These are phyloP conservation scores for Yamadazyma siamensis DNA, from an alignment of 1,139 yeast genomes.

Conservation along the genomic window DNA sequence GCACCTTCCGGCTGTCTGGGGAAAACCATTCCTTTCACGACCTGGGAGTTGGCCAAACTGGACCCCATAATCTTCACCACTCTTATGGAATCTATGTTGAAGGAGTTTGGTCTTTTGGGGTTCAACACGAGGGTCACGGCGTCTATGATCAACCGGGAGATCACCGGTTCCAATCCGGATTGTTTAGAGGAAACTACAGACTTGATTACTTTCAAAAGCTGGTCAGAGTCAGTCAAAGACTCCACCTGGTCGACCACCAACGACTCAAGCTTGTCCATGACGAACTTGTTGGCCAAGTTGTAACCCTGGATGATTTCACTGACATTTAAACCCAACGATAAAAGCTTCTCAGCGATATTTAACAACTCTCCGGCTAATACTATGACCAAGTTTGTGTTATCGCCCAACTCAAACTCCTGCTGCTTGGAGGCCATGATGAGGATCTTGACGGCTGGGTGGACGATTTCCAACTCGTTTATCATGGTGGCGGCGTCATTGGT, in stretches of 20 bases:
- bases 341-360: conserved; percentile 76
- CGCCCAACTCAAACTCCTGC: conserved; percentile 81
- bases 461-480: conserved; percentile 87
- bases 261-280: conserved; percentile 63
- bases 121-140: conserved; percentile 75
- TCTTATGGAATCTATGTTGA: conserved; percentile 89
- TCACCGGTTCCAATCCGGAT: conserved; percentile 78
- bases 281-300: conserved; percentile 75
- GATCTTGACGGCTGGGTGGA: conserved; percentile 95
- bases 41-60: conserved; percentile 67
- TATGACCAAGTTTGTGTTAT: conserved; percentile 46
- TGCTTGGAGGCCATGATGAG: conserved; percentile 96
- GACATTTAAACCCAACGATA: conserved; percentile 83
- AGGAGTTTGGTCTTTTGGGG: conserved; percentile 58
- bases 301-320: conserved; percentile 90
- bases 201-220: conserved; percentile 70
- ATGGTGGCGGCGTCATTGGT: conserved; percentile 98
- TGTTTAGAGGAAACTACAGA: conserved; percentile 94
- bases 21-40: conserved; percentile 96
- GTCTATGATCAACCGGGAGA: conserved; percentile 78
- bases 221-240: conserved; percentile 50
- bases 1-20: conserved; percentile 95
- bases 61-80: conserved; percentile 97
- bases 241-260: conserved; percentile 63
- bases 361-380: conserved; percentile 86